Conservation (phyloP, 2,329 filamentous ascomycete genomes). For the Capronia coronata region DNA sequence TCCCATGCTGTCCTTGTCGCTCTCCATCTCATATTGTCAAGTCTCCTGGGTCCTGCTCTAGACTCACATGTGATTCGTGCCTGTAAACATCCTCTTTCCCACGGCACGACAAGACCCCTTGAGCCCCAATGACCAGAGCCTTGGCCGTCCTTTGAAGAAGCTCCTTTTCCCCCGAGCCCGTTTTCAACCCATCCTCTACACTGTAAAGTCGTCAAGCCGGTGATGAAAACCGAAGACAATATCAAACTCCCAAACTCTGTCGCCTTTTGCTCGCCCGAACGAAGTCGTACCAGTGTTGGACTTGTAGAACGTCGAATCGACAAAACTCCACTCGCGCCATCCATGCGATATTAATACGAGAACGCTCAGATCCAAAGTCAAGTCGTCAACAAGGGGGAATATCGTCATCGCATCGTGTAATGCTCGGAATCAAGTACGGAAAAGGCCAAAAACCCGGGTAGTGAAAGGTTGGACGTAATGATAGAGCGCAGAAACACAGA, state of each 20-base stretch:
- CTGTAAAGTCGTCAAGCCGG: too few species aligned
- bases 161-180: too few species aligned
- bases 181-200: too few species aligned
- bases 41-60: too few species aligned
- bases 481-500: not conserved
- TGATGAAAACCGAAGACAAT: not conserved
- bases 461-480: not conserved
- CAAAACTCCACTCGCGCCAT: conserved; percentile 10
- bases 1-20: too few species aligned
- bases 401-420: conserved; percentile 22
- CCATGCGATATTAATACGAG: conserved; percentile 11
- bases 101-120: too few species aligned
- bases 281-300: not conserved
- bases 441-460: not conserved
- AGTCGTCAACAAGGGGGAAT: conserved; percentile 2
- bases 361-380: conserved; percentile 23
- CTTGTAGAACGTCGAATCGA: not conserved
- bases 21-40: too few species aligned
- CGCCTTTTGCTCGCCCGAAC: not conserved
- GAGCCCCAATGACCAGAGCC: too few species aligned
- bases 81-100: too few species aligned
- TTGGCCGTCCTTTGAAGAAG: too few species aligned
- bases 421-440: conserved; percentile 15
- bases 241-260: not conserved
- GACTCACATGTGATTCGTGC: too few species aligned